A percentile compares a stretch with the other conserved stretches of the same genome.
Evolutionary conservation across 345 rosid genomes (phyloP).

Genomic region (Viola odorata): DNA sequence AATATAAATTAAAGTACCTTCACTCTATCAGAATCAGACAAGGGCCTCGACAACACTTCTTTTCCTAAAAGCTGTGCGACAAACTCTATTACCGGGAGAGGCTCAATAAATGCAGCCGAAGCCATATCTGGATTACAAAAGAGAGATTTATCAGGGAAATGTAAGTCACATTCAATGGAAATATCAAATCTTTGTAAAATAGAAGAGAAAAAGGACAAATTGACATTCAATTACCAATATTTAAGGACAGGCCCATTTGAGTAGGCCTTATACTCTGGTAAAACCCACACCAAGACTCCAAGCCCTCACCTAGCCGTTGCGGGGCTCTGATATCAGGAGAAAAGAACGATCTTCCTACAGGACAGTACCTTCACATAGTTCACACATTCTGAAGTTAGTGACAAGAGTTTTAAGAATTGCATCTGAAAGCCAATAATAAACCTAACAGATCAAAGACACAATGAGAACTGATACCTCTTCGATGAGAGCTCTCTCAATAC

Average conservation of each 20-base stretch:
- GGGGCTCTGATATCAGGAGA: constrained; percentile 79
- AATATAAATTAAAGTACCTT: constrained; percentile 44
- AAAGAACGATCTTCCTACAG: constrained; percentile 87
- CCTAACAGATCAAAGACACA: not conserved
- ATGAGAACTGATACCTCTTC: constrained; percentile 42
- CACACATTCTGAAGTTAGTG: not conserved
- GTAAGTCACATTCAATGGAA: too few relatives aligned
- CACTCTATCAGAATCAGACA: constrained; percentile 89
- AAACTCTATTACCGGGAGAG: constrained; percentile 92
- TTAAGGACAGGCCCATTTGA: constrained; percentile 92
- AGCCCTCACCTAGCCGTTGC: constrained; percentile 85
- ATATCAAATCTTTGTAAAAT: not conserved
- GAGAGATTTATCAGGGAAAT: not conserved
- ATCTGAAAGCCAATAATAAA: not conserved
- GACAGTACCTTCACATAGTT: constrained; percentile 50
- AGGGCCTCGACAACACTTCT: constrained; percentile 65
- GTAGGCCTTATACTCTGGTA: constrained; percentile 97
- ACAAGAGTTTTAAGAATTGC: not conserved
- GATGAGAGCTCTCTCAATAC: constrained; percentile 84
- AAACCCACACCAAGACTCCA: constrained; percentile 98
- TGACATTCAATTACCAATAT: constrained; percentile 61
- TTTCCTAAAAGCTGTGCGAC: constrained; percentile 89
- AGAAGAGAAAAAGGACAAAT: constrained; percentile 2
- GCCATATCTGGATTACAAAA: constrained; percentile 63
- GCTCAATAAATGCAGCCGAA: constrained; percentile 95